Percentiles rank a stretch among this genome's conserved stretches.
Conservation (phyloP, 345 rosid genomes). For the Eucalyptus dawsonii region DNA sequence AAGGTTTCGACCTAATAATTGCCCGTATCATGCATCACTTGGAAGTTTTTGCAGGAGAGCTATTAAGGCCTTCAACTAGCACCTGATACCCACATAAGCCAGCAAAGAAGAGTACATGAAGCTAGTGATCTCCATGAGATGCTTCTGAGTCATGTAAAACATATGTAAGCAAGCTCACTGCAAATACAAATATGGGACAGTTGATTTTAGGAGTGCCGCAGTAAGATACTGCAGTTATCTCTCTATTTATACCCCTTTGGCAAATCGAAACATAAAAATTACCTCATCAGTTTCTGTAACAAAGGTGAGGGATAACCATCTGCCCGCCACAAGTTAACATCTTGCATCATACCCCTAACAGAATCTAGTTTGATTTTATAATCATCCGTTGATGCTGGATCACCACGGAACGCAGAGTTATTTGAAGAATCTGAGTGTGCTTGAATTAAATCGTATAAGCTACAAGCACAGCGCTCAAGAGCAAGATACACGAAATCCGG, state of each 20-base stretch:
- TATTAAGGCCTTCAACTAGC: too few relatives aligned
- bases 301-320: background rate
- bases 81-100: background rate
- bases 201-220: too few relatives aligned
- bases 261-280: too few relatives aligned
- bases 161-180: background rate
- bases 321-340: conserved; percentile 47
- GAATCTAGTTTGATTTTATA: conserved; percentile 29
- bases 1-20: too few relatives aligned
- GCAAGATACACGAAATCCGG: conserved; percentile 84
- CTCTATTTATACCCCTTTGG: too few relatives aligned
- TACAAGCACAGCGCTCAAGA: conserved; percentile 75
- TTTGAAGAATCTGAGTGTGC: conserved; percentile 15
- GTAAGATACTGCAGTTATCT: too few relatives aligned
- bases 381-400: conserved; percentile 11
- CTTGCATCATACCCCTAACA: conserved; percentile 20
- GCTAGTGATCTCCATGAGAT: background rate
- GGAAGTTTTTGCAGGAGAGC: too few relatives aligned
- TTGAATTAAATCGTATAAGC: conserved; percentile 58
- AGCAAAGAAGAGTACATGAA: background rate
- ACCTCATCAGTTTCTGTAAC: too few relatives aligned
- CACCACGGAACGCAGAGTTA: conserved; percentile 2
- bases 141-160: too few relatives aligned
- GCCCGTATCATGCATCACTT: too few relatives aligned
- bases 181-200: too few relatives aligned